Evolutionary conservation across 352 stramenopile species (phyloP), one percentile per base, ranked within the genome.

Genomic region (Lagenidium giganteum): DNA sequence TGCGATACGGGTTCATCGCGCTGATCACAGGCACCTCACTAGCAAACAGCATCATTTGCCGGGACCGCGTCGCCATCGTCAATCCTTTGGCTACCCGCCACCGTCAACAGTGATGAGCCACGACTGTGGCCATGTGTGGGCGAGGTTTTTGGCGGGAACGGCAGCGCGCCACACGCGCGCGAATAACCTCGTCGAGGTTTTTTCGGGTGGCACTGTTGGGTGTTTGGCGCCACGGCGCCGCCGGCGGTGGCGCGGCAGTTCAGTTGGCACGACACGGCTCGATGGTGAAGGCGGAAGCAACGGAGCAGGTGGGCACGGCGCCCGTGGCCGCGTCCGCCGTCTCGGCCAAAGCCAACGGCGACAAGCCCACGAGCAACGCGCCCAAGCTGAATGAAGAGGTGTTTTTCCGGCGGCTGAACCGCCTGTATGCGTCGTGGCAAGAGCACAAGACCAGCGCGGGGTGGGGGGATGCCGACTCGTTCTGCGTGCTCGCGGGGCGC

Each of bases 401-500:
- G 46, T 94, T 94, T 51, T 94, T 88, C 61, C 76, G 79, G 18
- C 82, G 82, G 4, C 67, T 94, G 13, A 50, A 86, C 26, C 71
- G 60, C 23, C 64, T 94, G 25, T 91, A 92, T 51, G 59, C 52
- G 29, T 67, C 72, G 11, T 94, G 82, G 30, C 32, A 61, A 44
- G 62, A 77, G 22, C 37, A 67, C 38, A 70, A 73, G 36, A 55
- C 46, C 8, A 46, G 63, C 35, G 17, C 59, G 2, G 44, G 33
- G 18, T 89, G 77, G 77, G 68, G 62, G 8, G 51, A 51, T 14
- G 62, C 61, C 8, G 69, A 86, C 42, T 61, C 71, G 26, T 83
- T 89, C 64, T 87, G 72, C 45, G 69, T 89, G 42, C 61, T 87
- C 1, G 72, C 77, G 8, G 77, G 77, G 14, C 77, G 78, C 31